Base-by-base conservation (phyloP, 2,329 filamentous ascomycete species). In the Elsinoe australis region DNA sequence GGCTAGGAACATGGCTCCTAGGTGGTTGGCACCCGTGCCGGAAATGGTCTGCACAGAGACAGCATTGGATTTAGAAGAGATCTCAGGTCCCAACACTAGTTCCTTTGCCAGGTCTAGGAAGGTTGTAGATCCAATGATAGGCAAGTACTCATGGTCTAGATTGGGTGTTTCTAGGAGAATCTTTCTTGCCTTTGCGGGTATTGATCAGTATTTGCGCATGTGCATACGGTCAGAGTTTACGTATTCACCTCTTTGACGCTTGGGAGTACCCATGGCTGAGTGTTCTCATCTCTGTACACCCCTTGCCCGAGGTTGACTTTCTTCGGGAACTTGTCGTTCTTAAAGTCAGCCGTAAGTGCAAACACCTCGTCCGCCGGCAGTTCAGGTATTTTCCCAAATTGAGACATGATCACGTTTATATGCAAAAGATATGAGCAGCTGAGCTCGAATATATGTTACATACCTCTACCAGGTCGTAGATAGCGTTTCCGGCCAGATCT, bases 131-230 rank as follows among this genome's bases (percentile, higher is more conserved):
- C 92, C 92, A 54, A 88, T 84, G 65, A 98, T 98, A 52, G 92
- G 90, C 51, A 94, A 86, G 70, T 98, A 98, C 76, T 98, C 92
- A 74, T 98, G 90, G 73, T 98, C 94, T 59, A 94, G 75, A 52
- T 86, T 78, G 63, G 90, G 88, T 69, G 95, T 88, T 64, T 84
- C 83, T n/a, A n/a, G n/a, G n/a, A n/a, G 57, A 96, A 79, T 60
- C 87, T 80, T 56, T 90, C 84, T 66, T 96, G 89, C 58, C 92
- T 90, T 90, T 96, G 64, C 46, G 55, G 46, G 51, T 39, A 49
- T 33, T 33, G 28, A 44, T 38, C 14, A 51, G 36, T 29, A 34
- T 18, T 17, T n/a, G 14, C 9, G 42, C 18, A 5, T 19, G 5
- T 33, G 12, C 31, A 6, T n/a, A n/a, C n/a, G n/a, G n/a, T n/a